A percentile compares a stretch with the other conserved stretches of the same genome.
Conservation (phyloP, 2,329 filamentous ascomycete species). For the Dissoconium aciculare region DNA sequence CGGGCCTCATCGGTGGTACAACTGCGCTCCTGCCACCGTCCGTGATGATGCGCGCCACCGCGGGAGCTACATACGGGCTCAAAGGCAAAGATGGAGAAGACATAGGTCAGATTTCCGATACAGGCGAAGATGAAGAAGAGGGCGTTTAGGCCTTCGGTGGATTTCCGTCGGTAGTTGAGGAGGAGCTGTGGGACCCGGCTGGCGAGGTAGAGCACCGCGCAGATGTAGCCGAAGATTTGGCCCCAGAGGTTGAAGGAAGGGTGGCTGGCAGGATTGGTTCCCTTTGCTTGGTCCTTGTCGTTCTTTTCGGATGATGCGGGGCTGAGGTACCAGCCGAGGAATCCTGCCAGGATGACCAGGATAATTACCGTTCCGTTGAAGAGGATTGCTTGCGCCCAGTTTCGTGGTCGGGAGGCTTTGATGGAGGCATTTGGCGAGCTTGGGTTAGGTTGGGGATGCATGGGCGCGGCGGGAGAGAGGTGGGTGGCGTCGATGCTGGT, state of each 20-base stretch:
- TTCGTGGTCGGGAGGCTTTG: conserved; percentile 23
- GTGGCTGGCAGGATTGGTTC: no score
- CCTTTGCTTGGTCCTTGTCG: conserved; percentile 27
- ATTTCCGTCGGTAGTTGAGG: conserved; percentile 83
- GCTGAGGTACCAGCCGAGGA: conserved; percentile 73
- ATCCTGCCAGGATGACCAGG: conserved; percentile 69
- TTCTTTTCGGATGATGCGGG: conserved; percentile 26
- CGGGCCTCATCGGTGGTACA: conserved; percentile 53
- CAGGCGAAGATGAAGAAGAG: conserved; percentile 96
- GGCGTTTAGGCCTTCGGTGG: conserved; percentile 81
- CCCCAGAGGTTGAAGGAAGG: conserved; percentile 70
- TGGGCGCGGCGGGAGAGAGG: conserved; percentile 69
- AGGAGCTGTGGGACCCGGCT: conserved; percentile 80
- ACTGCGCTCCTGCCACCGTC: conserved; percentile 22
- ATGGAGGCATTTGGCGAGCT: conserved; percentile 10
- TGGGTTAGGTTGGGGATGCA: conserved; percentile 43
- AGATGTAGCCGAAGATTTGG: conserved; percentile 87
- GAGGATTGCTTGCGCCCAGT: conserved; percentile 37
- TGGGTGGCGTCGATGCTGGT: conserved; percentile 49
- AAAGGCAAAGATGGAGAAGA: conserved; percentile 80
- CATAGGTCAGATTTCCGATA: conserved; percentile 85
- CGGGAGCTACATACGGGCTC: conserved; percentile 55
- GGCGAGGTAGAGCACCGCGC: conserved; percentile 75
- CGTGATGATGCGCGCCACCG: no score
- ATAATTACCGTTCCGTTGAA: conserved; percentile 65